Evolutionary conservation across 163 green algal genomes (phyloP).

Genomic region (Scenedesmus sp.): DNA sequence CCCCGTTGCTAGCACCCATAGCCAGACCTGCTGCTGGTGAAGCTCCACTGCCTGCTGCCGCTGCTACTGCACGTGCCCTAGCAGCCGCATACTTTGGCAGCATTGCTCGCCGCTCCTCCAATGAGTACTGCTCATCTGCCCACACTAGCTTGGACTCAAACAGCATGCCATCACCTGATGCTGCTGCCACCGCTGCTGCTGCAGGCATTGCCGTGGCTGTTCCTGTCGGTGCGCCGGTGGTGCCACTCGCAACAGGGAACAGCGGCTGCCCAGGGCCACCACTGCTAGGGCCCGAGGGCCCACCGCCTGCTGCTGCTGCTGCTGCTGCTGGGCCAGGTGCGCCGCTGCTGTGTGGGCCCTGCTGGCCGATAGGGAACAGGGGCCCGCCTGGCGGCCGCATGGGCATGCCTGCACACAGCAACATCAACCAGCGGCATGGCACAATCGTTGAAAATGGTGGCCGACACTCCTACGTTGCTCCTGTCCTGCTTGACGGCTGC

Average conservation of each 20-base stretch:
- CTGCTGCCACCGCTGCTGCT: neutral
- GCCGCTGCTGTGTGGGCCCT: neutral
- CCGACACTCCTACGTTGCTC: neutral
- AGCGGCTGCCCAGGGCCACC: constrained; percentile 31
- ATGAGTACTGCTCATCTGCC: constrained; percentile 70
- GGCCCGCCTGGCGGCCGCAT: constrained; percentile 35
- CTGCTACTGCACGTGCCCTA: constrained; percentile 13
- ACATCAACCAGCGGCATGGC: no score
- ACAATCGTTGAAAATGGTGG: neutral
- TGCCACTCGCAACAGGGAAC: constrained; percentile 2
- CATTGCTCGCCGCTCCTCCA: constrained; percentile 70
- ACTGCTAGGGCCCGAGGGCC: neutral
- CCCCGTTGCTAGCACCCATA: neutral
- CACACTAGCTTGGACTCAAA: constrained; percentile 77
- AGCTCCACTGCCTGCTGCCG: neutral
- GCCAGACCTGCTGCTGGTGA: neutral
- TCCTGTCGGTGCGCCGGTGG: neutral
- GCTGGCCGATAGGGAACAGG: constrained; percentile 58
- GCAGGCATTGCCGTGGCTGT: neutral
- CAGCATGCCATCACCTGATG: constrained; percentile 4
- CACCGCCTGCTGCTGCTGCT: constrained; percentile 25
- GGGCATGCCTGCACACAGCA: neutral
- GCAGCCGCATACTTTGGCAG: constrained; percentile 65
- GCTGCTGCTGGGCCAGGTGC: constrained; percentile 21
- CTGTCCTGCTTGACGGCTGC: neutral